phyloP scores from a whole-genome alignment of 192 early-diverging fungal genomes.

The Coemansia sp. region DNA sequence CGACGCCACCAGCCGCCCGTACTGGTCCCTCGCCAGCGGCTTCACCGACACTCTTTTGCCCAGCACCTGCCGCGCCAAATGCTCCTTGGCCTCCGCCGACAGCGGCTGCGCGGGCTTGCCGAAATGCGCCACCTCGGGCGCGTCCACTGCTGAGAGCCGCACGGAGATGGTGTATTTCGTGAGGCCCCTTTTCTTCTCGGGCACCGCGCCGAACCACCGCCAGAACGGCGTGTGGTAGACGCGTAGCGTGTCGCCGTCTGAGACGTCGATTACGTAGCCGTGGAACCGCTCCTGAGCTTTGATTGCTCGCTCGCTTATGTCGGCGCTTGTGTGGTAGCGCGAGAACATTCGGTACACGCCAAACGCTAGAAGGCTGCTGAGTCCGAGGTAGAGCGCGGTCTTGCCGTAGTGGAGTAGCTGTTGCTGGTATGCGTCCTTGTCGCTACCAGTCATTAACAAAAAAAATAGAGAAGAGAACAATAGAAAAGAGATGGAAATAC shows the following conservation, averaged over 20 bases:
- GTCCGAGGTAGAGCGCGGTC: constrained; percentile 32
- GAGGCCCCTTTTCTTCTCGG: constrained; percentile 32
- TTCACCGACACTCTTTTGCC: constrained; percentile 28
- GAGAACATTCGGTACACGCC: constrained; percentile 43
- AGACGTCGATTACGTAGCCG: constrained; percentile 43
- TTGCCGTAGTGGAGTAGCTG: constrained; percentile 22
- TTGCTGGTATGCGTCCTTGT: constrained; percentile 4
- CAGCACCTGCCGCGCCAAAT: constrained; percentile 25
- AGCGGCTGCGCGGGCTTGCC: constrained; percentile 52
- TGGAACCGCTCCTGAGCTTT: constrained; percentile 29
- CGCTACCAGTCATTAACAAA: not conserved
- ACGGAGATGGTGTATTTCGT: constrained; percentile 41
- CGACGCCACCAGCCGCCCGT: constrained; percentile 40
- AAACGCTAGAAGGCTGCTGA: constrained; percentile 16
- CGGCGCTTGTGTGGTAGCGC: constrained; percentile 38
- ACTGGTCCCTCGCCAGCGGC: constrained; percentile 52
- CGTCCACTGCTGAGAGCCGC: constrained; percentile 43
- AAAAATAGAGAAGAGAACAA: not conserved
- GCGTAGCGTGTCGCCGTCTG: constrained; percentile 46
- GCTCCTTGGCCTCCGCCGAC: constrained; percentile 43
- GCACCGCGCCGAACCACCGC: constrained; percentile 24
- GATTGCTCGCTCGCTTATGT: constrained; percentile 38
- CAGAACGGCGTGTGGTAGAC: constrained; percentile 44
- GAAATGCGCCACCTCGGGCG: constrained; percentile 52
- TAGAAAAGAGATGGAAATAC: not conserved